Evolutionary conservation across 2,329 filamentous ascomycete species (phyloP), one percentile per base, ranked within the genome.

Genomic region (Arthroderma sp.): DNA sequence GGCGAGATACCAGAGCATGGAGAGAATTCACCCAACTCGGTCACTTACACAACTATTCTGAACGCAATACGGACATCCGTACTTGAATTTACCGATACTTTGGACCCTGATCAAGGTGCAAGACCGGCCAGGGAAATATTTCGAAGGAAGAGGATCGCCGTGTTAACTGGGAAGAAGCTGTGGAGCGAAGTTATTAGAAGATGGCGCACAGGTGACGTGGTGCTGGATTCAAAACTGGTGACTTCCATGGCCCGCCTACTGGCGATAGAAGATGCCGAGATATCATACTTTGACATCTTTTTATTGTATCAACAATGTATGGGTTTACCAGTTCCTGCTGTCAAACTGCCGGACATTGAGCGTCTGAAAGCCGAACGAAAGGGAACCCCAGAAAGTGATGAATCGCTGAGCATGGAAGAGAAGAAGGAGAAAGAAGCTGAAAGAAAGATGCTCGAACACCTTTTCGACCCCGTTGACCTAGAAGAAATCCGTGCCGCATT

Each of bases 41-140:
- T 80, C 56, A 96, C 91, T 0, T 98, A 89, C 67, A 87, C 87
- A 0, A 90, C 83, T 49, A 86, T 98, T 60, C 69, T 98, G 55
- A 87, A 90, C 65, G 87, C 86, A 2, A 79, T 97, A 54, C 80
- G 82, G 52, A 70, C 75, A 44, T 68, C 76, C 38, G 69, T 73
- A 9, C 67, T 71, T 19, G 57, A 62, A 4, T 43, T 43, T 2
- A 55, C 39, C 8, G 39, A 55, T 33, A 39, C 25, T 23, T 62
- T 69, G 54, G 58, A 68, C 68, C 47, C 63, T 1, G 67, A 71
- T 9, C 56, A 68, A 19, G 58, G 64, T 17, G 4, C 28, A 8
- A 63, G 70, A 2, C 19, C 47, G 5, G 25, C 23, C 28, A 51
- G 59, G 23, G 51, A 54, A 39, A 66, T 70, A 17, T 54, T 64